Percentiles rank a stretch among this genome's conserved stretches.
These are phyloP conservation scores for Cercospora sp. DNA, from an alignment of 2,329 filamentous ascomycete genomes.

Conservation along the genomic window DNA sequence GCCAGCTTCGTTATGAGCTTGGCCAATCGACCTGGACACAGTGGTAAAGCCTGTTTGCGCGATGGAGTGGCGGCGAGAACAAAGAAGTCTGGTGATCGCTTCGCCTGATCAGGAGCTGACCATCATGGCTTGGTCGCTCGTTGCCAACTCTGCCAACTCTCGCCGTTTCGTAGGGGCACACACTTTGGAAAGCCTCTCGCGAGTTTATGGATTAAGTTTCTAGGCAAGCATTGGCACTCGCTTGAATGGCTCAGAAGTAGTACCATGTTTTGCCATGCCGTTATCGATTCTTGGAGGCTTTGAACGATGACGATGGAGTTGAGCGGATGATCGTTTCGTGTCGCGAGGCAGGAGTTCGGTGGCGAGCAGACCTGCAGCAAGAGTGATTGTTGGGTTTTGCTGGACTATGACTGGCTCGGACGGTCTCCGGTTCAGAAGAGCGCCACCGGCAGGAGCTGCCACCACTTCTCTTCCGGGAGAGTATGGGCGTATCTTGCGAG, in stretches of 20 bases:
- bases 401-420: not conserved
- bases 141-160: conserved; percentile 1
- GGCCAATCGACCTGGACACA: not conserved
- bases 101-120: not conserved
- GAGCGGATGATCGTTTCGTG: not conserved
- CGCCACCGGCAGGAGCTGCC: not conserved
- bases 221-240: conserved; percentile 5
- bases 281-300: not conserved
- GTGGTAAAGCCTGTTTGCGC: not conserved
- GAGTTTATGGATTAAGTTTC: not conserved
- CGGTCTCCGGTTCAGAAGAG: not conserved
- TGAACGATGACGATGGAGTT: not conserved
- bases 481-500: not conserved
- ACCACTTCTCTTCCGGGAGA: not conserved
- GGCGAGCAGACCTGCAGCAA: not conserved
- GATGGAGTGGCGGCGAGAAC: not conserved
- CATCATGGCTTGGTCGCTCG: not conserved
- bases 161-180: not conserved
- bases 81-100: not conserved
- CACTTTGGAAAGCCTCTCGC: not conserved
- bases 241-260: not conserved
- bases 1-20: not conserved
- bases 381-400: not conserved
- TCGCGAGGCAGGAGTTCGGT: not conserved
- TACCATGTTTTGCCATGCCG: not conserved